Base-by-base conservation (phyloP, 1,139 yeast species). In the Scheffersomyces titani region DNA sequence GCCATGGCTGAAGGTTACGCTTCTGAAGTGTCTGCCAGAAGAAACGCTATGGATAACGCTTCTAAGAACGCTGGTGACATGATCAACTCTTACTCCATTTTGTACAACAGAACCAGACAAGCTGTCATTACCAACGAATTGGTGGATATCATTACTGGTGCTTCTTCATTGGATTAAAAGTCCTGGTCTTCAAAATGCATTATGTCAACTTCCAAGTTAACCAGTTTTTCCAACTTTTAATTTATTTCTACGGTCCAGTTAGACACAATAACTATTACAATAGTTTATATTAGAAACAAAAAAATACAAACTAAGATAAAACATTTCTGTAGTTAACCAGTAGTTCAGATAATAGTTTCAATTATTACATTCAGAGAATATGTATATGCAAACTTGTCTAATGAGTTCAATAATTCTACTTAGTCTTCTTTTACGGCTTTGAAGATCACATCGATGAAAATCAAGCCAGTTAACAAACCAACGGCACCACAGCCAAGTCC, bases 21-120 rank as follows among this genome's bases (percentile, higher is more conserved):
- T 64, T 91, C 98, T 58, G 99, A 94, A 84, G 85, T 93, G 69
- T 90, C 97, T 66, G 98, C 99, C 62, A 92, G 99, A 88, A 93
- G 99, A 88, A 93, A 92, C 77, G 99, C 99, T 70, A 94, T 94
- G 99, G 99, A 94, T 81, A 94, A 93, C 75, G 99, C 99, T 64
- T 92, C 98, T 69, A 94, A 94, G 96, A 94, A 93, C 76, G 99
- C 99, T 64, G 97, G 97, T 81, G 99, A 94, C 70, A 94, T 94
- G 99, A 94, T 94, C 75, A 88, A 86, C 82, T 88, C 86, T 74
- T 93, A 91, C 89, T 89, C 98, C 67, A 94, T 94, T 78, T 87
- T 93, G 79, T 94, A 94, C 83, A 94, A 94, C 93, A 93, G 99
- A 88, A 91, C 98, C 76, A 93, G 99, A 89, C 99, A 94, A 86